These are phyloP conservation scores for Fusarium sp. DNA, from an alignment of 2,329 filamentous ascomycete species.

Conservation along the genomic window DNA sequence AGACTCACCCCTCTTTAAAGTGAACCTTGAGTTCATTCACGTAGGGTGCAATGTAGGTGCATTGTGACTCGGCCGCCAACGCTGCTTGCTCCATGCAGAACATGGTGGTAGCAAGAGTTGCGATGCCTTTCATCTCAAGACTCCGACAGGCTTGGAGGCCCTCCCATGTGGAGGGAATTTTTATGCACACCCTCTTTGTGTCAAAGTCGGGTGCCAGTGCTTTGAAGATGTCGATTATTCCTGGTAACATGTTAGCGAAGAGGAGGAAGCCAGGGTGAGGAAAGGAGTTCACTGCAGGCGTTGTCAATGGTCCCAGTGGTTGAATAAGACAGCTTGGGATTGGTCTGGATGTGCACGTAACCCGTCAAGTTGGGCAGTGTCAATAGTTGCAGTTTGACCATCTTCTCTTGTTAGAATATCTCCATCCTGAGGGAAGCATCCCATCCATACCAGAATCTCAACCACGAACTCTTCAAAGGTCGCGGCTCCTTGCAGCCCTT, in stretches of 20 bases:
- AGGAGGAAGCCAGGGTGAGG: rapidly evolving
- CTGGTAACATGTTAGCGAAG: conserved; percentile 44
- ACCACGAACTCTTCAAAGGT: conserved; percentile 61
- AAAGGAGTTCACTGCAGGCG: conserved; percentile 55
- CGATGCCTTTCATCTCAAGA: conserved; percentile 64
- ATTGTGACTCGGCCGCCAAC: conserved; percentile 66
- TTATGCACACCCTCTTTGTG: conserved; percentile 66
- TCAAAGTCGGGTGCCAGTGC: conserved; percentile 48
- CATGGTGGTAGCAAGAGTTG: conserved; percentile 70
- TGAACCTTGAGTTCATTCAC: conserved; percentile 74
- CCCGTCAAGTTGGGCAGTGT: conserved; percentile 62
- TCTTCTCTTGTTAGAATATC: conserved; percentile 49
- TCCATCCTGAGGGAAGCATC: rapidly evolving
- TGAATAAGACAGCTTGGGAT: conserved; percentile 65
- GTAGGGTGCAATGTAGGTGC: conserved; percentile 73
- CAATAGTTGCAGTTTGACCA: conserved; percentile 64
- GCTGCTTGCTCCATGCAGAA: conserved; percentile 71
- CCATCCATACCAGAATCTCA: conserved; percentile 61
- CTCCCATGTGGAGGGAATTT: conserved; percentile 72
- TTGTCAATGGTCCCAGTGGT: conserved; percentile 60
- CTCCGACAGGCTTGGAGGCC: conserved; percentile 68
- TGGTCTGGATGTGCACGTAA: conserved; percentile 68
- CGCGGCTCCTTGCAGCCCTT: conserved; percentile 29
- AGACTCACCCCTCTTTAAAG: conserved; percentile 59
- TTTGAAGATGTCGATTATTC: conserved; percentile 53